Conservation (phyloP, 2,329 filamentous ascomycete species). For the Cyphellophora europaea region DNA sequence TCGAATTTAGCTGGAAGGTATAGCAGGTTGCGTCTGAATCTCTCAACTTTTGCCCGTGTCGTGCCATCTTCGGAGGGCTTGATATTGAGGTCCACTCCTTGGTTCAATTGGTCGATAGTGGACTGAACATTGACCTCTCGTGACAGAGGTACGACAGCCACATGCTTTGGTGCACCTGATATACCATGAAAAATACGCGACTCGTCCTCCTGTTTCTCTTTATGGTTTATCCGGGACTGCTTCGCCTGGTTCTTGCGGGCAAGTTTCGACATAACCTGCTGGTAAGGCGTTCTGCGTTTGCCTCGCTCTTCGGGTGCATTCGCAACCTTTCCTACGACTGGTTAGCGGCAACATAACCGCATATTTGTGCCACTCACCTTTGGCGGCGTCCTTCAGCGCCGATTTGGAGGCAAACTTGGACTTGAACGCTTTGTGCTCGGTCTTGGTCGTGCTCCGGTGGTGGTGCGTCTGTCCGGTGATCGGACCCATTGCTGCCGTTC, state of each 20-base stretch:
- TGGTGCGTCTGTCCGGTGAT: no score
- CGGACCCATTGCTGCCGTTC: background rate
- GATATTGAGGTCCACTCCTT: slow-evolving; percentile 67
- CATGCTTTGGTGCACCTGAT: slow-evolving; percentile 77
- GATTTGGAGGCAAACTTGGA: slow-evolving; percentile 83
- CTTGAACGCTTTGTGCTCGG: slow-evolving; percentile 83
- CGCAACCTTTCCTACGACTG: slow-evolving; percentile 61
- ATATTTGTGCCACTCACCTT: slow-evolving; percentile 48
- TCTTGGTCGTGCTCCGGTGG: slow-evolving; percentile 87
- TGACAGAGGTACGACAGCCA: slow-evolving; percentile 80
- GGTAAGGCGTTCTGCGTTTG: slow-evolving; percentile 77
- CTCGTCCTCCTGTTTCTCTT: slow-evolving; percentile 71
- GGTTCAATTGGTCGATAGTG: slow-evolving; percentile 63
- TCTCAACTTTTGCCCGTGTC: slow-evolving; percentile 63
- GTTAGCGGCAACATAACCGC: slow-evolving; percentile 8
- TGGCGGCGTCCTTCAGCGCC: slow-evolving; percentile 71
- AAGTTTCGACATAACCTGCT: slow-evolving; percentile 95
- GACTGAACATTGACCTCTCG: slow-evolving; percentile 57
- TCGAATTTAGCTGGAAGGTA: slow-evolving; percentile 70
- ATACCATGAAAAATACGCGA: slow-evolving; percentile 75
- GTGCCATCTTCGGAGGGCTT: slow-evolving; percentile 50
- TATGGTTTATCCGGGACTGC: slow-evolving; percentile 76
- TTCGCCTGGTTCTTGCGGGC: slow-evolving; percentile 91
- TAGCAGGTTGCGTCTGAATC: slow-evolving; percentile 91
- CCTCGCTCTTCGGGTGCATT: slow-evolving; percentile 52